phyloP scores from a whole-genome alignment of 129 eudicot genomes.

The Flaveria ramosissima region DNA sequence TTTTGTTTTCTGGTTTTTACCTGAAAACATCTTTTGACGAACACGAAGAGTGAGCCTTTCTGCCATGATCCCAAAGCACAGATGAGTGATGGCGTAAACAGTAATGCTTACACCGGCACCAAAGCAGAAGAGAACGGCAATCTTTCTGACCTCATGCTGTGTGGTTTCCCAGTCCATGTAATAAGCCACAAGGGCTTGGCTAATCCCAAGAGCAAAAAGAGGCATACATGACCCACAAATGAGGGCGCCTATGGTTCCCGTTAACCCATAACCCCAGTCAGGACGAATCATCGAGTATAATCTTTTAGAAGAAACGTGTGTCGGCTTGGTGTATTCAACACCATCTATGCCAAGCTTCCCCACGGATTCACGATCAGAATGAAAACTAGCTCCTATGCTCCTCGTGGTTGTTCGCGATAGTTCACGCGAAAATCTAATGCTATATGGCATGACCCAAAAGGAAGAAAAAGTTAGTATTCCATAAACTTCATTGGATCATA shows the following conservation, averaged over 20 bases:
- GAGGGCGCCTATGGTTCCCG: conserved; percentile 78
- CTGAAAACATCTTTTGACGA: conserved; percentile 92
- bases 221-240: conserved; percentile 91
- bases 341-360: conserved; percentile 65
- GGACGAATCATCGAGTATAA: conserved; percentile 81
- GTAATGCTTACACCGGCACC: conserved; percentile 78
- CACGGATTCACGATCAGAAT: conserved; percentile 77
- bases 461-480: neutral
- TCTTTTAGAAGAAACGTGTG: conserved; percentile 58
- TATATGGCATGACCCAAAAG: conserved; percentile 25
- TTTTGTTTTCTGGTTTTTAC: conserved; percentile 35
- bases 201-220: conserved; percentile 95
- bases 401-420: conserved; percentile 78
- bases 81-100: conserved; percentile 71
- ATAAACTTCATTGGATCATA: neutral
- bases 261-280: conserved; percentile 84
- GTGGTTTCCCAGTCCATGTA: conserved; percentile 99
- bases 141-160: conserved; percentile 73
- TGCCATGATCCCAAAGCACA: conserved; percentile 90
- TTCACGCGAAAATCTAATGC: conserved; percentile 81
- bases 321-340: conserved; percentile 48
- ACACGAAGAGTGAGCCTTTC: conserved; percentile 98
- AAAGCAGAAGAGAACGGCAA: conserved; percentile 72
- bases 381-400: conserved; percentile 86
- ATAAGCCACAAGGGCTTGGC: conserved; percentile 96